phyloP scores from a whole-genome alignment of 1,139 yeast genomes.

The Taphrina populina region DNA sequence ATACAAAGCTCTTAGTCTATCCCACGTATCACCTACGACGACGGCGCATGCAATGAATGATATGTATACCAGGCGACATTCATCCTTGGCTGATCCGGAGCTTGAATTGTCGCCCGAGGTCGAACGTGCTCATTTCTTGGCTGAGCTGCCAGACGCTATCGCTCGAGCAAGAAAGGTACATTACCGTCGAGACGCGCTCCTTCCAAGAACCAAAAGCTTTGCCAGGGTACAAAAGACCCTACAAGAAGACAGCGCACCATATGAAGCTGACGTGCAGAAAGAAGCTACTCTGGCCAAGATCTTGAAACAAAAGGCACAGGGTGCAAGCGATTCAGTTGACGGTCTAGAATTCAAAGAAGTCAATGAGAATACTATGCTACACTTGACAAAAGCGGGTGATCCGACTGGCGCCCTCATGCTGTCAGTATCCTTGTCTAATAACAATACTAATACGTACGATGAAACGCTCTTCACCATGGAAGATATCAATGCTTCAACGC shows the following conservation, averaged over 20 bases:
- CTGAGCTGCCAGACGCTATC: slow-evolving; percentile 28
- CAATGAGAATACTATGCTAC: background rate
- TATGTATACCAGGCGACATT: slow-evolving; percentile 6
- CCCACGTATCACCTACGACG: slow-evolving; percentile 24
- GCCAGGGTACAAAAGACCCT: slow-evolving; percentile 20
- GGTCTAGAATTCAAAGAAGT: background rate
- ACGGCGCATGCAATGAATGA: slow-evolving; percentile 27
- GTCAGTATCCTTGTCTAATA: background rate
- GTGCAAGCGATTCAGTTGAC: background rate
- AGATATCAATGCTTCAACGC: background rate
- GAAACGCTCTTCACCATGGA: slow-evolving; percentile 17
- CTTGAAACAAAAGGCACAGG: slow-evolving; percentile 5
- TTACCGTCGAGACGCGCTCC: slow-evolving; percentile 26
- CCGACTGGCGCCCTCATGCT: too few species aligned
- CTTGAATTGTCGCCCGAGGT: slow-evolving; percentile 3
- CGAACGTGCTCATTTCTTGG: slow-evolving; percentile 18
- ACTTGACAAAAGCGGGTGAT: too few species aligned
- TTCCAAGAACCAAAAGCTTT: slow-evolving; percentile 26
- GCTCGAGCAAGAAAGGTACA: slow-evolving; percentile 29
- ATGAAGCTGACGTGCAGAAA: slow-evolving; percentile 18
- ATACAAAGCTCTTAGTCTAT: slow-evolving; percentile 6
- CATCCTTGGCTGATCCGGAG: background rate
- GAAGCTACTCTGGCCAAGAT: slow-evolving; percentile 29
- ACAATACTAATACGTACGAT: too few species aligned
- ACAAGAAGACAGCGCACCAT: slow-evolving; percentile 25